These are phyloP conservation scores for Croton laevigatus DNA, from an alignment of 441 rosid genomes.

Conservation along the genomic window DNA sequence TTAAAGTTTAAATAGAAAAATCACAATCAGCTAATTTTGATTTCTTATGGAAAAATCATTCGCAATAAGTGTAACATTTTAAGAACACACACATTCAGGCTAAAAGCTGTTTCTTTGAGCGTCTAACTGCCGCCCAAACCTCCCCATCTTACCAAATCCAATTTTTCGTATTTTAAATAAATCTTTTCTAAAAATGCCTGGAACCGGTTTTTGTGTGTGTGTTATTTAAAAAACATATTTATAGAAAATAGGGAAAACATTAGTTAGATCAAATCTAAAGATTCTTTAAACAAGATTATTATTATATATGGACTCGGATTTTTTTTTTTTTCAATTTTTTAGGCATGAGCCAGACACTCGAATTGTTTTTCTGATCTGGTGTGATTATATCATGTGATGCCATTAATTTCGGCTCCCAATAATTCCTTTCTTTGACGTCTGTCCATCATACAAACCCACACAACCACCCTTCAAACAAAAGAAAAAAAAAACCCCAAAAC, in stretches of 20 bases:
- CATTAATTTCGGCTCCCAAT: background rate
- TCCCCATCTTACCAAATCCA: background rate
- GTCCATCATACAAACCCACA: background rate
- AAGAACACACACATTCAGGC: background rate
- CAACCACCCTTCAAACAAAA: background rate
- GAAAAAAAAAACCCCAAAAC: too few relatives aligned
- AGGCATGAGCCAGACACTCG: slow-evolving; percentile 1
- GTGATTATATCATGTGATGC: slow-evolving; percentile 14
- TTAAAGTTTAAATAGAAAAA: background rate
- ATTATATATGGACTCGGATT: too few relatives aligned
- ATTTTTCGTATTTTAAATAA: background rate
- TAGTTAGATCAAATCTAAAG: too few relatives aligned
- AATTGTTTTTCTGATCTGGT: background rate
- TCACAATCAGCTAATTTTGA: background rate
- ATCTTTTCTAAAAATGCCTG: too few relatives aligned
- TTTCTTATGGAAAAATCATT: too few relatives aligned
- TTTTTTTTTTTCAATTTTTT: background rate
- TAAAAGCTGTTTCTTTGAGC: background rate
- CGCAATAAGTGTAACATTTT: background rate
- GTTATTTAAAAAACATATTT: too few relatives aligned
- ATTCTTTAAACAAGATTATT: too few relatives aligned
- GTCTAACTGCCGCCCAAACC: background rate
- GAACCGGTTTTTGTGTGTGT: too few relatives aligned
- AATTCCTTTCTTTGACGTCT: background rate
- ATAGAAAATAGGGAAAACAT: too few relatives aligned